Conservation (phyloP, 768 basidiomycete genomes). For the Tulasnella sp. region DNA sequence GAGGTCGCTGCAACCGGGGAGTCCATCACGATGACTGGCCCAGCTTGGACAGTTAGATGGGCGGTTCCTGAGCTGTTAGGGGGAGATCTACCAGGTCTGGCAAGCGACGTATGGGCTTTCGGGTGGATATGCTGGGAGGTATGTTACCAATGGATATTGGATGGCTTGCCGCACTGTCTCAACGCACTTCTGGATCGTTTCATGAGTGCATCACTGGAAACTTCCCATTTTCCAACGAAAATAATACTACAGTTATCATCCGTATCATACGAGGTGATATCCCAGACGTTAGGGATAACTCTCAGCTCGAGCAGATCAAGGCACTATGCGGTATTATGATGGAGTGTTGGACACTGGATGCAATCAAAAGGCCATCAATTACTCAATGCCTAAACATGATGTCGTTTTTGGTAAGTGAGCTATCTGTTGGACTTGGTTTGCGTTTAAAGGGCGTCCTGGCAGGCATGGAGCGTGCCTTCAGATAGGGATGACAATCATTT, state of each 20-base stretch:
- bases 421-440: not conserved
- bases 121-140: not conserved
- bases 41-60: not conserved
- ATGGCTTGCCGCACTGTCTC: not conserved
- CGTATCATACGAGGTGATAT: not conserved
- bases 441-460: not conserved
- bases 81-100: not conserved
- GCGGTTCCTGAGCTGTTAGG: not conserved
- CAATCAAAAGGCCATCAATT: not conserved
- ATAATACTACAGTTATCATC: not conserved
- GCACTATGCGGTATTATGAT: not conserved
- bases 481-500: not conserved
- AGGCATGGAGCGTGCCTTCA: not conserved
- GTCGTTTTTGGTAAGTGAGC: not conserved
- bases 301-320: not conserved
- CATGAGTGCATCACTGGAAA: not conserved
- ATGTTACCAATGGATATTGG: not conserved
- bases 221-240: not conserved
- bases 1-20: not conserved
- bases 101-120: conserved; percentile 6
- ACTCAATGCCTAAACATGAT: not conserved
- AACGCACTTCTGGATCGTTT: not conserved
- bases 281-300: not conserved
- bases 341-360: not conserved
- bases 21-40: not conserved